These are phyloP conservation scores for Exophiala sp. DNA, from an alignment of 2,329 filamentous ascomycete genomes.

Conservation along the genomic window DNA sequence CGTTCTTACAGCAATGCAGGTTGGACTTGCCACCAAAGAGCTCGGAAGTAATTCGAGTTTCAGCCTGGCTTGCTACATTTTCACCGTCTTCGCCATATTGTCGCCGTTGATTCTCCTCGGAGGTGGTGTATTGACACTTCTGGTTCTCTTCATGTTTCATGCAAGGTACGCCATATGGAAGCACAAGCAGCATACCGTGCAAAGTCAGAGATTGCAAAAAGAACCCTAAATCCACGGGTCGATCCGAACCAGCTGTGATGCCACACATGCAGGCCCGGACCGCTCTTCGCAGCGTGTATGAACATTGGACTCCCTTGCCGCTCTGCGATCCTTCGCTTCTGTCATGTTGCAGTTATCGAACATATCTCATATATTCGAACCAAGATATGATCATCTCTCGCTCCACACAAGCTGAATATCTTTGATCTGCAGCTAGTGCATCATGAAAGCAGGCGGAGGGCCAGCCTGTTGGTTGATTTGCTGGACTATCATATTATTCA, in stretches of 20 bases:
- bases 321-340: background rate
- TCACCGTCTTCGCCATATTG: constrained; percentile 49
- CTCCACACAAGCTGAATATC: too few species aligned
- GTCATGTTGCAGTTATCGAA: too few species aligned
- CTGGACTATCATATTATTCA: too few species aligned
- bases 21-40: constrained; percentile 30
- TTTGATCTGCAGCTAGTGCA: too few species aligned
- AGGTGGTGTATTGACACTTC: background rate
- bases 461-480: too few species aligned
- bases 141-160: background rate
- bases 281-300: too few species aligned
- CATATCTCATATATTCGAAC: too few species aligned
- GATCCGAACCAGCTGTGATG: too few species aligned
- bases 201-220: background rate
- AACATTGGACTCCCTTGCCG: background rate
- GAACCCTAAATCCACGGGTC: background rate
- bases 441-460: too few species aligned
- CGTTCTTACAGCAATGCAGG: constrained; percentile 34
- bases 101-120: background rate
- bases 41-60: constrained; percentile 36
- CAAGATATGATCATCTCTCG: too few species aligned
- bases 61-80: constrained; percentile 44
- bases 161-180: background rate
- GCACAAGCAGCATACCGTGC: background rate
- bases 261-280: too few species aligned